Evolutionary conservation across 1,139 yeast species (phyloP).

Genomic region (Komagataea norvegica): DNA sequence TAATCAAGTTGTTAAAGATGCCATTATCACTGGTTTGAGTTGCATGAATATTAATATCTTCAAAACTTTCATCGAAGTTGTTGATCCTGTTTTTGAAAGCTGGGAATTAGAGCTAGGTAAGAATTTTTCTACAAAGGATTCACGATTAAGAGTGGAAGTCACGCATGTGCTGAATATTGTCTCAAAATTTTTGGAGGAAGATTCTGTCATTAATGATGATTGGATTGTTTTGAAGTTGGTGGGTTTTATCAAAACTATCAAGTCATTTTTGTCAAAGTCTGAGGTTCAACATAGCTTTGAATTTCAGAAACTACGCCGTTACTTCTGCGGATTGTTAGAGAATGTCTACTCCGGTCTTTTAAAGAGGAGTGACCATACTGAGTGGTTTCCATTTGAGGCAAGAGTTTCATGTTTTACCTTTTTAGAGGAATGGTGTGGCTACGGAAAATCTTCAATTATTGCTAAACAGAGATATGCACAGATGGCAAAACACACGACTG

Average conservation of each 20-base stretch:
- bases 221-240: slow-evolving; percentile 66
- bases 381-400: slow-evolving; percentile 80
- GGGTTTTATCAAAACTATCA: slow-evolving; percentile 58
- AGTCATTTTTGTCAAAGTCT: slow-evolving; percentile 54
- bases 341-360: slow-evolving; percentile 55
- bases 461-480: slow-evolving; percentile 63
- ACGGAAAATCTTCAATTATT: slow-evolving; percentile 59
- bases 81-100: slow-evolving; percentile 56
- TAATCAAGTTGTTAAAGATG: slow-evolving; percentile 71
- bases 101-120: slow-evolving; percentile 45
- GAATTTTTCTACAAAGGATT: slow-evolving; percentile 34
- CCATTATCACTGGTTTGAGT: slow-evolving; percentile 81
- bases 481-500: slow-evolving; percentile 49
- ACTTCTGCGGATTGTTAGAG: slow-evolving; percentile 74
- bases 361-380: slow-evolving; percentile 34
- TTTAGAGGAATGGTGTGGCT: slow-evolving; percentile 92
- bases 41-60: slow-evolving; percentile 88
- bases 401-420: slow-evolving; percentile 77
- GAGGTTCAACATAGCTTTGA: slow-evolving; percentile 63
- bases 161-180: slow-evolving; percentile 75
- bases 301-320: slow-evolving; percentile 72
- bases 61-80: slow-evolving; percentile 72
- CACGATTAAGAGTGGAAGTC: slow-evolving; percentile 65
- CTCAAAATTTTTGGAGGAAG: slow-evolving; percentile 53
- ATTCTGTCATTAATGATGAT: slow-evolving; percentile 55